These are phyloP conservation scores for Ceratonia siliqua DNA, from an alignment of 306 rosid species.

Conservation along the genomic window DNA sequence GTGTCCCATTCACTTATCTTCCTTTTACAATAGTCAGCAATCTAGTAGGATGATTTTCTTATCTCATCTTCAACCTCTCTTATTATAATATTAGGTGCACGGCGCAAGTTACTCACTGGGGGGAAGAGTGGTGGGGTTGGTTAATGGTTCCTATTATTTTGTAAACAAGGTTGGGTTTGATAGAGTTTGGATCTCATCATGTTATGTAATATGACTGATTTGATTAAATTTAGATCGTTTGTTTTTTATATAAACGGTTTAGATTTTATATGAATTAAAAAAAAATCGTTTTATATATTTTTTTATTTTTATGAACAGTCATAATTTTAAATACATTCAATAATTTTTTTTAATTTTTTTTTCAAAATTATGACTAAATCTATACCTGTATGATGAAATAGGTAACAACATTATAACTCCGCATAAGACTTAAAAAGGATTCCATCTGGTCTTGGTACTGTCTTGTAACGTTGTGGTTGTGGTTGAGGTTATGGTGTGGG, in stretches of 20 bases:
- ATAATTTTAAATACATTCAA: too few relatives aligned
- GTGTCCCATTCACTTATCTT: constrained; percentile 46
- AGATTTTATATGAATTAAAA: too few relatives aligned
- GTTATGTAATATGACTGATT: too few relatives aligned
- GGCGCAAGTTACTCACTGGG: neutral
- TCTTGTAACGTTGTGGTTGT: neutral
- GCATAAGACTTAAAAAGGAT: constrained; percentile 9
- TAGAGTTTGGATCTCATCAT: too few relatives aligned
- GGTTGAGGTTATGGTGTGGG: neutral
- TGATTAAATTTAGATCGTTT: too few relatives aligned
- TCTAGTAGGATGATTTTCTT: constrained; percentile 29
- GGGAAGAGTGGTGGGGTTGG: constrained; percentile 13
- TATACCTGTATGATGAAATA: too few relatives aligned
- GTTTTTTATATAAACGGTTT: too few relatives aligned
- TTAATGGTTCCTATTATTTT: neutral
- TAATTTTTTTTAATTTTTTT: too few relatives aligned
- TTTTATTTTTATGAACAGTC: too few relatives aligned
- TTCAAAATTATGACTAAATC: too few relatives aligned
- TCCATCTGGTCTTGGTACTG: neutral
- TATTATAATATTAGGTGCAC: constrained; percentile 23
- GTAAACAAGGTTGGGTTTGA: neutral
- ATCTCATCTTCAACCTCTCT: constrained; percentile 49
- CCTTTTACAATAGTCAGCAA: constrained; percentile 16
- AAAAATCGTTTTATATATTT: too few relatives aligned
- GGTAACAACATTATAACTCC: neutral